These are phyloP conservation scores for Xylaria sp. DNA, from an alignment of 2,329 filamentous ascomycete genomes.

Conservation along the genomic window DNA sequence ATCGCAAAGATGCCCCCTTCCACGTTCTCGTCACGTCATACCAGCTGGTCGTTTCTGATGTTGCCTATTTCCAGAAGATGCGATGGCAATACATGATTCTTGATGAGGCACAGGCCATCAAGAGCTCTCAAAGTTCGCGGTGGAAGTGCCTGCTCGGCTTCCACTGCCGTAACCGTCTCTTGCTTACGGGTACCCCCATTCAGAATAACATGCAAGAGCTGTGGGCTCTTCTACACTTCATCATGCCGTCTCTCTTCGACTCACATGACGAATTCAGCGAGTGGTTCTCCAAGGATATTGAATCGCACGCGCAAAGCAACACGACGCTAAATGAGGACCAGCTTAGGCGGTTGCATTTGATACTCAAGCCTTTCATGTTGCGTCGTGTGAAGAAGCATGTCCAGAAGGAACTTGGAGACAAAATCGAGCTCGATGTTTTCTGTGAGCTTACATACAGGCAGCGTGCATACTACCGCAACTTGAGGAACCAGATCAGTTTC, in stretches of 20 bases:
- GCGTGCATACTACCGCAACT: slow-evolving; percentile 88
- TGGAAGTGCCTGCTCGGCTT: slow-evolving; percentile 97
- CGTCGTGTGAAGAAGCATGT: slow-evolving; percentile 99
- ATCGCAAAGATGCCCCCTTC: slow-evolving; percentile 91
- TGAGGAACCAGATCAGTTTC: slow-evolving; percentile 97
- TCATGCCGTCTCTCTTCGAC: slow-evolving; percentile 99
- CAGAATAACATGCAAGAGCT: slow-evolving; percentile 99
- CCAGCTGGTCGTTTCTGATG: slow-evolving; percentile 94
- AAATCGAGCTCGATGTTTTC: slow-evolving; percentile 96
- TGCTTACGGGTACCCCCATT: slow-evolving; percentile 96
- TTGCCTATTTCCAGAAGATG: slow-evolving; percentile 98
- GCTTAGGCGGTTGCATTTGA: slow-evolving; percentile 96
- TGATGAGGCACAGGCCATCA: slow-evolving; percentile 98
- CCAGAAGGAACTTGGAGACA: slow-evolving; percentile 98
- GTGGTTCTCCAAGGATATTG: slow-evolving; percentile 96
- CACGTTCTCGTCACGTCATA: slow-evolving; percentile 98
- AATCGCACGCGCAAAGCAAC: slow-evolving; percentile 97
- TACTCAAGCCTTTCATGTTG: slow-evolving; percentile 99
- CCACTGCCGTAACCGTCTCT: slow-evolving; percentile 91
- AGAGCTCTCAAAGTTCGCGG: slow-evolving; percentile 93
- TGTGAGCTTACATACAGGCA: slow-evolving; percentile 97
- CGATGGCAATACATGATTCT: slow-evolving; percentile 99
- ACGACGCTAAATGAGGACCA: slow-evolving; percentile 99
- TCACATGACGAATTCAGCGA: slow-evolving; percentile 93
- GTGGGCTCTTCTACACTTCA: slow-evolving; percentile 97